These are phyloP conservation scores for Solanum hybrid DNA, from an alignment of 305 asterid genomes.

Conservation along the genomic window DNA sequence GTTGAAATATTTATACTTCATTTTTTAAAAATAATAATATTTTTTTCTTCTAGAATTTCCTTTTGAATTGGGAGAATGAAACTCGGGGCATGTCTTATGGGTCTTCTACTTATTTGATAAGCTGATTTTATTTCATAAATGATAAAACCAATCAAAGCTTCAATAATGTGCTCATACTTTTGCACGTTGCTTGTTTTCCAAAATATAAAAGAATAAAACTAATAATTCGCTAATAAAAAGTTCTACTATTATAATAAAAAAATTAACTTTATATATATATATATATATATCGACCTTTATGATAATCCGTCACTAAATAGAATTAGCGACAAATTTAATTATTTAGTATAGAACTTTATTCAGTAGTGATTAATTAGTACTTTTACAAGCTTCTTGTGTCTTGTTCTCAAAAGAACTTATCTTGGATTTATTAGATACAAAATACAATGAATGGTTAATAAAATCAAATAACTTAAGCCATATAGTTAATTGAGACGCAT, in stretches of 20 bases:
- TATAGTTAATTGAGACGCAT: neutral
- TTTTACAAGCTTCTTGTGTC: neutral
- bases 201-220: neutral
- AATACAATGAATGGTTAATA: neutral
- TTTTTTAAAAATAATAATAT: neutral
- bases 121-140: neutral
- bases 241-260: neutral
- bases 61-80: neutral
- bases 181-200: neutral
- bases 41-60: neutral
- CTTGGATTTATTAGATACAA: neutral
- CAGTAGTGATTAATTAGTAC: neutral
- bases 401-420: neutral
- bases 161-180: neutral
- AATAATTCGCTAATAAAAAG: neutral
- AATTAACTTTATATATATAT: no score
- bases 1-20: neutral
- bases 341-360: neutral
- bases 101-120: neutral
- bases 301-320: neutral
- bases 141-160: neutral
- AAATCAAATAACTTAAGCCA: neutral
- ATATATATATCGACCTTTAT: neutral
- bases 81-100: conserved; percentile 8
- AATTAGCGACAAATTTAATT: neutral